phyloP scores from a whole-genome alignment of 352 stramenopile genomes.

The Phytophthora citrophthora region DNA sequence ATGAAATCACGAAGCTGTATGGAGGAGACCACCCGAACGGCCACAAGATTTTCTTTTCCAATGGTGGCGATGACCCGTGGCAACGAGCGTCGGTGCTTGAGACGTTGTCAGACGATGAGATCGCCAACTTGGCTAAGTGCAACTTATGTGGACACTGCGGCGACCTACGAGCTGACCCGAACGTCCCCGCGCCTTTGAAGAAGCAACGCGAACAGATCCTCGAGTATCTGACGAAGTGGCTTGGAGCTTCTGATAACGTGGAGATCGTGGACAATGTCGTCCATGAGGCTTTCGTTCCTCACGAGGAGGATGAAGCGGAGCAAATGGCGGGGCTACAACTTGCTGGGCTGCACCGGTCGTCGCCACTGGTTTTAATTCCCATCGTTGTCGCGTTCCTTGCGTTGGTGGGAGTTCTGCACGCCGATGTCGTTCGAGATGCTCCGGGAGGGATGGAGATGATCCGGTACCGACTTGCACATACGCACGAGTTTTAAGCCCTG shows the following conservation, averaged over 20 bases:
- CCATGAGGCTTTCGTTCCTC: conserved; percentile 14
- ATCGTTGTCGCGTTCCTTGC: conserved; percentile 63
- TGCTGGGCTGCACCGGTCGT: conserved; percentile 46
- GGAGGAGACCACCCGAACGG: conserved; percentile 72
- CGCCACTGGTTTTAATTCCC: conserved; percentile 73
- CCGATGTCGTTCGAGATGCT: conserved; percentile 59
- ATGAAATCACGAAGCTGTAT: conserved; percentile 73
- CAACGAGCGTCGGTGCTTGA: conserved; percentile 76
- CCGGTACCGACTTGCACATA: conserved; percentile 51
- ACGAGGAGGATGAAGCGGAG: conserved; percentile 28
- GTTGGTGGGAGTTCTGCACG: conserved; percentile 59
- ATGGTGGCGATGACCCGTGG: conserved; percentile 87
- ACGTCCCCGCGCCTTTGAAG: conserved; percentile 63
- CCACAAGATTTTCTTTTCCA: conserved; percentile 88
- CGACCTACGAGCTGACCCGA: conserved; percentile 57
- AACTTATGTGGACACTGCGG: conserved; percentile 86
- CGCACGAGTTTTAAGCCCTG: conserved; percentile 29
- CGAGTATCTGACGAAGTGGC: conserved; percentile 69
- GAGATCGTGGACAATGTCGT: conserved; percentile 15
- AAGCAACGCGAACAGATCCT: conserved; percentile 74
- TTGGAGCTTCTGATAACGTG: conserved; percentile 26
- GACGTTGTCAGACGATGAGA: conserved; percentile 60
- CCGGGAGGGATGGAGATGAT: conserved; percentile 34
- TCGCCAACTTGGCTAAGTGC: conserved; percentile 76
- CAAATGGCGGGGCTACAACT: conserved; percentile 28